Percentiles rank a stretch among this genome's conserved stretches.
phyloP scores from a whole-genome alignment of 2,329 filamentous ascomycete species.

The Phaeosphaeria sp. region DNA sequence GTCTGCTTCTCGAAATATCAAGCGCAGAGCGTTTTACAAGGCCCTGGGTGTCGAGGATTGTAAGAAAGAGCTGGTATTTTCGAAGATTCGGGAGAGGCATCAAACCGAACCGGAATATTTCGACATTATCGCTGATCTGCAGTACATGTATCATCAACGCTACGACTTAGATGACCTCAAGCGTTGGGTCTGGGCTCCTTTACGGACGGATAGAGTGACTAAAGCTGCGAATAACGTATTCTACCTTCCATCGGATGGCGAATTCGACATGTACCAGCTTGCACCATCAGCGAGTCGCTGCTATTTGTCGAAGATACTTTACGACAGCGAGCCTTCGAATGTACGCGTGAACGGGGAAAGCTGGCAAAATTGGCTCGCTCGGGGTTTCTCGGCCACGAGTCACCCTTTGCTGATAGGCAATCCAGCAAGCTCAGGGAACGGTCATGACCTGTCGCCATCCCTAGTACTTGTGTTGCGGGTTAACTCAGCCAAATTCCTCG shows the following conservation, averaged over 20 bases:
- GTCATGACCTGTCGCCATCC: conserved; percentile 6
- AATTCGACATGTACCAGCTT: conserved; percentile 22
- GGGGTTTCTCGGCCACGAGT: conserved; percentile 12
- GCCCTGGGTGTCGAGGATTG: conserved; percentile 24
- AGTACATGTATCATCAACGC: conserved; percentile 20
- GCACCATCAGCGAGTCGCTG: background rate
- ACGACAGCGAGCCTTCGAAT: background rate
- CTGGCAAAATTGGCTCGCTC: conserved; percentile 18
- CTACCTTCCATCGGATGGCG: conserved; percentile 17
- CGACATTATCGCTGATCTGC: conserved; percentile 6
- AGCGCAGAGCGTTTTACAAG: conserved; percentile 16
- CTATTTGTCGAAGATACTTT: background rate
- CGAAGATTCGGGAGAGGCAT: conserved; percentile 10
- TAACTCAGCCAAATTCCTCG: conserved; percentile 13
- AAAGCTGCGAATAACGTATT: background rate
- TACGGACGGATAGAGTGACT: background rate
- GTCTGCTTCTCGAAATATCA: conserved; percentile 7
- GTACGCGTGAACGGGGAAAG: conserved; percentile 1
- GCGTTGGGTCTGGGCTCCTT: conserved; percentile 10
- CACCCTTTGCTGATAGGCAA: conserved; percentile 9
- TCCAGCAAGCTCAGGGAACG: background rate
- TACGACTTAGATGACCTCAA: background rate
- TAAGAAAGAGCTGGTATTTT: conserved; percentile 12
- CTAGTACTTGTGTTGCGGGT: conserved; percentile 6
- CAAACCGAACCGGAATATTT: background rate